Evolutionary conservation across 192 early-diverging fungal species (phyloP).

Genomic region (Linnemannia hyalina): DNA sequence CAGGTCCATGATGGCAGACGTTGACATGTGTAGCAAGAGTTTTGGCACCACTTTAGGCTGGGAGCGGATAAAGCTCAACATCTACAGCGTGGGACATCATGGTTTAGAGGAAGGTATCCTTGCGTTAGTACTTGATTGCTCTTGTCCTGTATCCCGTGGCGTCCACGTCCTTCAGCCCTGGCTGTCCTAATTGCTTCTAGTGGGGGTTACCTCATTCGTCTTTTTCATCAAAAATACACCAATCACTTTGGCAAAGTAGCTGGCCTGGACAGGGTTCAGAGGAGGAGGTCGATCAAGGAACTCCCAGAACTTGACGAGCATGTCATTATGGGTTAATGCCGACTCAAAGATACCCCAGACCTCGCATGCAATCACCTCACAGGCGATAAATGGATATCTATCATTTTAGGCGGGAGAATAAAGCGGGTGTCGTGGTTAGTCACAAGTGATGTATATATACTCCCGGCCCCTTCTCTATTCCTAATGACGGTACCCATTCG

Average conservation of each 20-base stretch:
- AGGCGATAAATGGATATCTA: conserved; percentile 87
- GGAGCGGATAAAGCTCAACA: conserved; percentile 86
- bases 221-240: conserved; percentile 90
- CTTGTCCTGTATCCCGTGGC: not conserved
- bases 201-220: conserved; percentile 75
- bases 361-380: conserved; percentile 85
- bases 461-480: not conserved
- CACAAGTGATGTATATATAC: not conserved
- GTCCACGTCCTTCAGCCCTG: not conserved
- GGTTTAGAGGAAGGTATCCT: not conserved
- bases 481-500: not conserved
- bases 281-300: conserved; percentile 83
- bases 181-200: not conserved
- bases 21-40: conserved; percentile 88
- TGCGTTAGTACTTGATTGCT: not conserved
- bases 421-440: not conserved
- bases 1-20: conserved; percentile 91
- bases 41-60: conserved; percentile 81
- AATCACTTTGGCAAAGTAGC: conserved; percentile 94
- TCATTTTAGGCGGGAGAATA: not conserved
- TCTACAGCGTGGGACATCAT: conserved; percentile 60
- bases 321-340: conserved; percentile 74
- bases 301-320: conserved; percentile 89
- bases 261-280: conserved; percentile 85
- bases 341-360: conserved; percentile 85